Evolutionary conservation across 2,329 filamentous ascomycete genomes (phyloP).

Genomic region (Meredithiella fracta): DNA sequence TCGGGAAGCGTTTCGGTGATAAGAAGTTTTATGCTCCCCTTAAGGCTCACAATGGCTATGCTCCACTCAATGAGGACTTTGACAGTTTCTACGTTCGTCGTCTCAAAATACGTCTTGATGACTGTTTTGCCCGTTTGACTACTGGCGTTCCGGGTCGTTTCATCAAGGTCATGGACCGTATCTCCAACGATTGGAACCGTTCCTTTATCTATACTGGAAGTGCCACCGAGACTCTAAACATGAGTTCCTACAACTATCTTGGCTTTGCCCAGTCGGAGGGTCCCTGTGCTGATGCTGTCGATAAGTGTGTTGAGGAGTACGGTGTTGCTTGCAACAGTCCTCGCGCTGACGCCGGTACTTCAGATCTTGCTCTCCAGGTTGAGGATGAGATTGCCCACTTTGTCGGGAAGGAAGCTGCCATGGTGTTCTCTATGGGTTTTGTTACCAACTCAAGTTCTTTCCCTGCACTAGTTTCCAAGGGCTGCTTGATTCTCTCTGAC

Average conservation of each 20-base stretch:
- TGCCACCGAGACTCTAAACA: slow-evolving; percentile 84
- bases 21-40: slow-evolving; percentile 68
- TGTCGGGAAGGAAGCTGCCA: slow-evolving; percentile 82
- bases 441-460: slow-evolving; percentile 90
- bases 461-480: slow-evolving; percentile 80
- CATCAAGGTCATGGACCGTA: slow-evolving; percentile 83
- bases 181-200: slow-evolving; percentile 79
- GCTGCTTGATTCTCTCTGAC: slow-evolving; percentile 86
- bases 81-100: slow-evolving; percentile 95
- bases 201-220: slow-evolving; percentile 81
- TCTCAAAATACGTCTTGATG: slow-evolving; percentile 85
- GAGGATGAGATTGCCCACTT: slow-evolving; percentile 81
- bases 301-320: slow-evolving; percentile 70
- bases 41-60: slow-evolving; percentile 73
- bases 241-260: slow-evolving; percentile 99
- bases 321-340: slow-evolving; percentile 71
- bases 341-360: slow-evolving; percentile 68
- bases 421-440: slow-evolving; percentile 99
- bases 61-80: slow-evolving; percentile 91
- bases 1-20: slow-evolving; percentile 85
- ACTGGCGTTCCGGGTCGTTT: slow-evolving; percentile 87
- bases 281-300: slow-evolving; percentile 83
- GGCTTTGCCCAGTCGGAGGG: slow-evolving; percentile 96
- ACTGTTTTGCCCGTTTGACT: slow-evolving; percentile 85
- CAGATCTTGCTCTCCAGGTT: slow-evolving; percentile 74